Percentiles rank a stretch among this genome's conserved stretches.
Evolutionary conservation across 805 yeast species (phyloP).

Genomic region (Saccharomyces paradoxus): DNA sequence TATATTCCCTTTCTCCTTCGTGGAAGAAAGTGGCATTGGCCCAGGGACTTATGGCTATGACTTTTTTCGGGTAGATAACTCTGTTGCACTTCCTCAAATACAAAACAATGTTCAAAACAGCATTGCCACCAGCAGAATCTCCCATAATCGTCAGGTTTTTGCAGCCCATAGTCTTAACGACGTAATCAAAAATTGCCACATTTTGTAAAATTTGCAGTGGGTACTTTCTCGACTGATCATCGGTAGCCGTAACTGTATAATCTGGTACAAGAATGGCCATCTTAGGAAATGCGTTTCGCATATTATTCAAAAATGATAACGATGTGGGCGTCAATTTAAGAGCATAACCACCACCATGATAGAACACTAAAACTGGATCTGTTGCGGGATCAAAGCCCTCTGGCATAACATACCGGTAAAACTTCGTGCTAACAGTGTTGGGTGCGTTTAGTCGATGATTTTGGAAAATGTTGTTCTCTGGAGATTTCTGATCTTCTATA

Average conservation of each 20-base stretch:
- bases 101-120: conserved; percentile 12
- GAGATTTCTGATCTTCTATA: background rate
- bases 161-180: conserved; percentile 4
- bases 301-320: conserved; percentile 9
- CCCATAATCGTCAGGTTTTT: conserved; percentile 15
- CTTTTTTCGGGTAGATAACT: conserved; percentile 12
- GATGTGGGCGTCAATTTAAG: conserved; percentile 11
- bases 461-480: background rate
- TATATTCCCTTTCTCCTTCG: conserved; percentile 2
- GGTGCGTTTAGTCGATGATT: background rate
- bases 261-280: conserved; percentile 14
- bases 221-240: conserved; percentile 1
- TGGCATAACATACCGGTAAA: conserved; percentile 4
- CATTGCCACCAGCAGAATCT: conserved; percentile 26
- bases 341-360: conserved; percentile 27
- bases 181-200: conserved; percentile 9
- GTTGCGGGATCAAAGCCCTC: conserved; percentile 8
- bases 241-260: conserved; percentile 13
- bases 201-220: conserved; percentile 14
- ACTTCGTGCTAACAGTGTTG: conserved; percentile 6
- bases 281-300: conserved; percentile 9
- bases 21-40: conserved; percentile 12
- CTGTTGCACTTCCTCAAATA: conserved; percentile 4
- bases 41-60: conserved; percentile 24
- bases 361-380: conserved; percentile 15